Percentiles rank a stretch among this genome's conserved stretches.
Evolutionary conservation across 2,329 filamentous ascomycete genomes (phyloP).

Genomic region (Fusarium hostae): DNA sequence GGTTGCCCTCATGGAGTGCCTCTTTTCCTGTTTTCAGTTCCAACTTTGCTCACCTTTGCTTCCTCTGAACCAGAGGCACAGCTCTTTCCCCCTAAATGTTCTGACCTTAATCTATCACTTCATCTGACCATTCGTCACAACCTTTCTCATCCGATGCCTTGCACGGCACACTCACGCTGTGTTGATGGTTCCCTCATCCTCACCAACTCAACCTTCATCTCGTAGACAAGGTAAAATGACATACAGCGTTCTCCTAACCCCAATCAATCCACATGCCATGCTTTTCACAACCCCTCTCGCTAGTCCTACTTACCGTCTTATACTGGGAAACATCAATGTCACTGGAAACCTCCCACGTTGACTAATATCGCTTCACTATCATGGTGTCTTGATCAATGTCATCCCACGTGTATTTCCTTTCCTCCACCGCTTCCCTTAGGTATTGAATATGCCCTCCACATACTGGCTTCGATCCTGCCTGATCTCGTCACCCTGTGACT

Average conservation of each 20-base stretch:
- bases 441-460: conserved; percentile 7
- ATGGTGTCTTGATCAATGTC: conserved; percentile 18
- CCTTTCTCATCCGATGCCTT: not conserved
- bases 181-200: not conserved
- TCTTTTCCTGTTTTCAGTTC: not conserved
- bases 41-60: not conserved
- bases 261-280: conserved; percentile 1
- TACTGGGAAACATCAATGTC: not conserved
- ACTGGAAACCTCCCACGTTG: not conserved
- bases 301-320: not conserved
- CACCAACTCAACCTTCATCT: not conserved
- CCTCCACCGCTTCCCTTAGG: not conserved
- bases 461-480: not conserved
- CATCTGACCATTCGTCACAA: not conserved
- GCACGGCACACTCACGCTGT: not conserved
- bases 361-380: conserved; percentile 12
- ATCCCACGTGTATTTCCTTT: conserved; percentile 11
- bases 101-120: not conserved
- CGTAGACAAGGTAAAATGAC: conserved; percentile 20
- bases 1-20: conserved; percentile 2
- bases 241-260: not conserved
- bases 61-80: not conserved
- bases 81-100: not conserved
- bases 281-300: not conserved
- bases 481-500: conserved; percentile 1